A percentile compares a stretch with the other conserved stretches of the same genome.
Conservation (phyloP, 2,329 filamentous ascomycete genomes). For the Penicillium thymicola region DNA sequence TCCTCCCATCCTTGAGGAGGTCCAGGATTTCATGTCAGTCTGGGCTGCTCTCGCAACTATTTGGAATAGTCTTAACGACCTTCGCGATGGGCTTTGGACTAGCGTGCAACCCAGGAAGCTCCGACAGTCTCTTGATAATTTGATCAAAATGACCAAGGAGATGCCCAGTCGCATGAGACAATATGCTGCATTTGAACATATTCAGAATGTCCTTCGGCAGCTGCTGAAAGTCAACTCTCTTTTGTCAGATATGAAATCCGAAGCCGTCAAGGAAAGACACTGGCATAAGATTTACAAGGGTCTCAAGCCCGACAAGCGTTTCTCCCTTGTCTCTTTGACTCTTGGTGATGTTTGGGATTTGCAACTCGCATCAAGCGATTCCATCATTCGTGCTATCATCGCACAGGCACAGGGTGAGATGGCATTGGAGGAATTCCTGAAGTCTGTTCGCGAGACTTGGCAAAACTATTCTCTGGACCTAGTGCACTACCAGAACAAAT, state of each 20-base stretch:
- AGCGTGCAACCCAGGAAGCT: constrained; percentile 94
- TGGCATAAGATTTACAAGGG: constrained; percentile 98
- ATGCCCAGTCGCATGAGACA: constrained; percentile 99
- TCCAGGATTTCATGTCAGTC: constrained; percentile 97
- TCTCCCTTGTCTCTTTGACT: constrained; percentile 90
- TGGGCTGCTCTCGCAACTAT: constrained; percentile 95
- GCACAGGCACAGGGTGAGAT: constrained; percentile 96
- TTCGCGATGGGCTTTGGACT: constrained; percentile 89
- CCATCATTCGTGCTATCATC: constrained; percentile 87
- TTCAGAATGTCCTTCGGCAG: constrained; percentile 84
- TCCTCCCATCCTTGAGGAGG: constrained; percentile 83
- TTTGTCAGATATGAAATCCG: constrained; percentile 87
- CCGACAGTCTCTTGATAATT: constrained; percentile 78
- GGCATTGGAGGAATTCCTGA: constrained; percentile 95
- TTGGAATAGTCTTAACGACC: constrained; percentile 92
- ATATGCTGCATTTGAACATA: constrained; percentile 99
- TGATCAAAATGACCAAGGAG: constrained; percentile 97
- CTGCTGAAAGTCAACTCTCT: constrained; percentile 88
- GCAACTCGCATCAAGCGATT: constrained; percentile 81
- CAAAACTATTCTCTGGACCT: constrained; percentile 91
- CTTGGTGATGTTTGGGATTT: constrained; percentile 99
- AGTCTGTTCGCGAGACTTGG: constrained; percentile 95
- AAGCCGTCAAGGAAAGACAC: constrained; percentile 92
- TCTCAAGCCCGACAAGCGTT: constrained; percentile 86
- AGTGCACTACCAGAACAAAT: constrained; percentile 97